Conservation (phyloP, 768 basidiomycete species). For the Pisolithus marmoratus region DNA sequence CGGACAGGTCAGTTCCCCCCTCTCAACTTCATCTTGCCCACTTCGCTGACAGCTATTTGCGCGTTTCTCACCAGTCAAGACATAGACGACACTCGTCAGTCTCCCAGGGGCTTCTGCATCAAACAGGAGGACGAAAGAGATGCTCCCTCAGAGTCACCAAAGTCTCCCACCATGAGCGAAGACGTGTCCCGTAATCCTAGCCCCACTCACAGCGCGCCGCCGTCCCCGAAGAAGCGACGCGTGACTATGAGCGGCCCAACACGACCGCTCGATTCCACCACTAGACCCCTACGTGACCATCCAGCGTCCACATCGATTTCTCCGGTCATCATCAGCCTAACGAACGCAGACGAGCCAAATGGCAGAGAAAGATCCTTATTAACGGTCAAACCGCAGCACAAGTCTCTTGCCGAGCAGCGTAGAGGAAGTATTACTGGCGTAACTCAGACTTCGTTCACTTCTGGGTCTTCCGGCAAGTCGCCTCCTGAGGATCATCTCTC, state of each 20-base stretch:
- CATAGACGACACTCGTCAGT: slow-evolving; percentile 32
- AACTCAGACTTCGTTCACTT: slow-evolving; percentile 21
- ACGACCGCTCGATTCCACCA: slow-evolving; percentile 50
- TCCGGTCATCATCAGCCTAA: slow-evolving; percentile 59
- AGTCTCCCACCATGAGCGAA: slow-evolving; percentile 26
- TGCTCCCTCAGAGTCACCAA: slow-evolving; percentile 30
- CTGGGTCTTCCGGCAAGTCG: slow-evolving; percentile 22
- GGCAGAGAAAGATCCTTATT: slow-evolving; percentile 60
- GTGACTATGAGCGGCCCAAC: slow-evolving; percentile 60
- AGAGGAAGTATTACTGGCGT: slow-evolving; percentile 50
- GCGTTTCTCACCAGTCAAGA: slow-evolving; percentile 16
- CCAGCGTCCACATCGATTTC: slow-evolving; percentile 54
- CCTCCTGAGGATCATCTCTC: slow-evolving; percentile 21
- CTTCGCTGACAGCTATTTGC: slow-evolving; percentile 4
- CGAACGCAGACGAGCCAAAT: slow-evolving; percentile 51
- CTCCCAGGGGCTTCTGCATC: slow-evolving; percentile 44
- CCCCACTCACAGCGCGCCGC: slow-evolving; percentile 37
- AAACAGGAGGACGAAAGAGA: slow-evolving; percentile 63
- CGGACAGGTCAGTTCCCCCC: slow-evolving; percentile 41
- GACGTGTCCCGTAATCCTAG: slow-evolving; percentile 15
- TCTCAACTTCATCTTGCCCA: background rate
- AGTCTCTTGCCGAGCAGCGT: slow-evolving; percentile 65
- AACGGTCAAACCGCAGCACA: slow-evolving; percentile 64
- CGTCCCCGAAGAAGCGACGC: slow-evolving; percentile 57
- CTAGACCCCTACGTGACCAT: slow-evolving; percentile 36